Percentiles rank a stretch among this genome's conserved stretches.
phyloP scores from a whole-genome alignment of 768 basidiomycete genomes.

The Pholiota molesta region DNA sequence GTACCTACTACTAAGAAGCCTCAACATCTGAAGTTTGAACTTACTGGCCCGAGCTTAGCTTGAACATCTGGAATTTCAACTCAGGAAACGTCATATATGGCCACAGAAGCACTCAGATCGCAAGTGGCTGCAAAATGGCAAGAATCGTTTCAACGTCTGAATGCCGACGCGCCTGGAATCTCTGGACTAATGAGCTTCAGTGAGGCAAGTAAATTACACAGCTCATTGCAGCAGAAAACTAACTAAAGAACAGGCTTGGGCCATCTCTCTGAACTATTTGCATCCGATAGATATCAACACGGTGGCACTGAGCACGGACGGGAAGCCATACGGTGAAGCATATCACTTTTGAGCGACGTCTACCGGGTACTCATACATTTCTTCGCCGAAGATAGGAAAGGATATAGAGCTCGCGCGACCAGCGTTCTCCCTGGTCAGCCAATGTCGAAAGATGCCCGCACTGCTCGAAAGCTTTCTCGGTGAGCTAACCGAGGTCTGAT shows the following conservation, averaged over 20 bases:
- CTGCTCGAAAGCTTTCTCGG: constrained; percentile 76
- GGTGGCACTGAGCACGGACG: constrained; percentile 5
- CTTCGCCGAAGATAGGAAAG: constrained; percentile 22
- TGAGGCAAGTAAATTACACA: constrained; percentile 40
- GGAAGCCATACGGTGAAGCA: constrained; percentile 16
- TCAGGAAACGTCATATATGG: constrained; percentile 39
- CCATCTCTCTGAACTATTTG: constrained; percentile 52
- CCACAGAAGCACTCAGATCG: constrained; percentile 61
- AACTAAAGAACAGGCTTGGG: constrained; percentile 56
- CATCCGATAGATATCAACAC: constrained; percentile 54
- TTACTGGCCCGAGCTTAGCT: too few relatives aligned
- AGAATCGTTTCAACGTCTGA: constrained; percentile 66
- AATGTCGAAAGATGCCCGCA: constrained; percentile 60
- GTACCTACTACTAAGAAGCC: too few relatives aligned
- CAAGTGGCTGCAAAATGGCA: constrained; percentile 76
- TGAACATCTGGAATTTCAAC: too few relatives aligned
- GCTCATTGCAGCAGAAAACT: not conserved
- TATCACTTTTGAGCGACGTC: not conserved
- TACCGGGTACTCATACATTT: constrained; percentile 5
- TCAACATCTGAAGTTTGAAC: too few relatives aligned
- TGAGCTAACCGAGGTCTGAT: constrained; percentile 31
- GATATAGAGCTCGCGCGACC: constrained; percentile 53
- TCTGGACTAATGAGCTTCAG: constrained; percentile 67
- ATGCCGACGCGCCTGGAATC: constrained; percentile 60
- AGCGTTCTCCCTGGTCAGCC: constrained; percentile 62